A percentile compares a stretch with the other conserved stretches of the same genome.
Conservation (phyloP, 2,329 filamentous ascomycete species). For the Fusarium humuli region DNA sequence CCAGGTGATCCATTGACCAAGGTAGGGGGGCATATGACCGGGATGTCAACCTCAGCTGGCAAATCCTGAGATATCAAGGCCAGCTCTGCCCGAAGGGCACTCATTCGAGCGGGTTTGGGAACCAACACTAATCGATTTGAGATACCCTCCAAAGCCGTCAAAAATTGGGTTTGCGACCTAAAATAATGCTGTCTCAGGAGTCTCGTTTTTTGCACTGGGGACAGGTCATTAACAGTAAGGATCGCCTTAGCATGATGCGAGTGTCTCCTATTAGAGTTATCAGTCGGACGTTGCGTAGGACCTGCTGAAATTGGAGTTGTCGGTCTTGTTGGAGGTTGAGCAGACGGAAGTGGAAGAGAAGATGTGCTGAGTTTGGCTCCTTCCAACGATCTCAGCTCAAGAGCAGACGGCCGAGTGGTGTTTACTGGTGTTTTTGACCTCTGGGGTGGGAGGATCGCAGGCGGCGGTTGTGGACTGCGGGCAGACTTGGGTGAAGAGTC, state of each 20-base stretch:
- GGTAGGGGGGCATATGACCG: slow-evolving; percentile 81
- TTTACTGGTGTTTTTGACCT: slow-evolving; percentile 52
- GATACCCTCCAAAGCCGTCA: slow-evolving; percentile 84
- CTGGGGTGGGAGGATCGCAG: slow-evolving; percentile 38
- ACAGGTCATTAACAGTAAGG: slow-evolving; percentile 71
- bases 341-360: slow-evolving; percentile 73
- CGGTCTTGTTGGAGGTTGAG: slow-evolving; percentile 64
- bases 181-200: slow-evolving; percentile 85
- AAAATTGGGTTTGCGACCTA: slow-evolving; percentile 81
- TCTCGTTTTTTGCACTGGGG: slow-evolving; percentile 74
- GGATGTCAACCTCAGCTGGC: slow-evolving; percentile 85
- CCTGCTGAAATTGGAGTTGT: slow-evolving; percentile 69
- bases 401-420: slow-evolving; percentile 59
- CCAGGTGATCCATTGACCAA: slow-evolving; percentile 78
- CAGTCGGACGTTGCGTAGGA: slow-evolving; percentile 57
- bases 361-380: slow-evolving; percentile 76
- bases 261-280: slow-evolving; percentile 67
- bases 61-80: slow-evolving; percentile 84
- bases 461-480: slow-evolving; percentile 41
- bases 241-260: slow-evolving; percentile 70
- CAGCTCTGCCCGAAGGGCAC: slow-evolving; percentile 82
- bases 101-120: slow-evolving; percentile 83
- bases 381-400: slow-evolving; percentile 67
- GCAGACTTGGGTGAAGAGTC: slow-evolving; percentile 45
- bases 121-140: slow-evolving; percentile 86